Evolutionary conservation across 805 yeast species (phyloP), one percentile per base, ranked within the genome.

Genomic region (Yamadazyma sp.): DNA sequence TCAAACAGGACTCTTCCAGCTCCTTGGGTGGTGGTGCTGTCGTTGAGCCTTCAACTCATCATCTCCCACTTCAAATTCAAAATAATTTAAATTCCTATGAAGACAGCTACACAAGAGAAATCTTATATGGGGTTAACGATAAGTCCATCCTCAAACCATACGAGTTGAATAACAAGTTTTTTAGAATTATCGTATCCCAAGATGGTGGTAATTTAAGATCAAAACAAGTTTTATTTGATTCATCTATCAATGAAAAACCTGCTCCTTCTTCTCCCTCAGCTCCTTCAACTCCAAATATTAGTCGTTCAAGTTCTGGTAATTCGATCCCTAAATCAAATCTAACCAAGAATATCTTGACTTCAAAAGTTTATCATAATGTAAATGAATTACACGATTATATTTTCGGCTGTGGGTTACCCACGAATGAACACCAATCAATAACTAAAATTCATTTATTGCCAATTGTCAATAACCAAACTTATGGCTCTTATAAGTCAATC

Each of bases 391-490:
- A 72, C 18, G 71, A 70, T 37, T 72, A 65, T 44, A 73, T 76
- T 74, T 76, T 75, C 52, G 82, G 82, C 9, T 69, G 74, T 33
- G 80, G 81, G 0, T 55, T 76, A 21, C 75, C 77, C 7, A 56
- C 72, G 6, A 71, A 62, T 38, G 78, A 75, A 36, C 52, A 60
- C 12, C 58, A 60, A 13, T 52, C 64, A 15, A 52, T 67, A 9
- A 70, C 76, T 4, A 76, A 76, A 41, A 47, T 75, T 2, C 80
- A 76, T 49, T 43, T 58, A 28, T 50, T 76, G 12, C 78, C 78
- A 1, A 51, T 65, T 1, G 44, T 73, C 13, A 56, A 64, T 16
- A 56, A 59, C 18, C 55, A 55, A 48, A 56, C 65, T 2, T 51
- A 54, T 23, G 62, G 58, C 8, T 30, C 55, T 7, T 44, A 50